A percentile compares a stretch with the other conserved stretches of the same genome.
phyloP scores from a whole-genome alignment of 2,329 filamentous ascomycete species.

The Nigrospora sphaerica region DNA sequence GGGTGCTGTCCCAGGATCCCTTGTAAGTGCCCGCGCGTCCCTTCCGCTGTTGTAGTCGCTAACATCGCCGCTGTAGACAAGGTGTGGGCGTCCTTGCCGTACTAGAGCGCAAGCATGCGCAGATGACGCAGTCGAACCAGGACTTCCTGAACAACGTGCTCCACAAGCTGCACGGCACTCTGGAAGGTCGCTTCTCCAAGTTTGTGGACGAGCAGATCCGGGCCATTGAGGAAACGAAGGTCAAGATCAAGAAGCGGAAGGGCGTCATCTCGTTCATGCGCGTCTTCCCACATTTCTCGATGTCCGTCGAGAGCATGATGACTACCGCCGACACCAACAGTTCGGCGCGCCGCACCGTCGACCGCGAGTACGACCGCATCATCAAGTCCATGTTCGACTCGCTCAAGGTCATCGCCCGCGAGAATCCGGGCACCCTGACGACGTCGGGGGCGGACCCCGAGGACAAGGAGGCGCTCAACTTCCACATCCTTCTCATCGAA shows the following conservation, averaged over 20 bases:
- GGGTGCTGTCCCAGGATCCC: constrained; percentile 73
- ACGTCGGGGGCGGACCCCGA: constrained; percentile 53
- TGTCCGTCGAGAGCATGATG: constrained; percentile 79
- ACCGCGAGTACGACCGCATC: constrained; percentile 81
- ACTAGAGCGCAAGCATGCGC: constrained; percentile 70
- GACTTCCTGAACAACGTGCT: constrained; percentile 78
- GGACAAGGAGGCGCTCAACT: constrained; percentile 95
- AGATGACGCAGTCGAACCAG: constrained; percentile 84
- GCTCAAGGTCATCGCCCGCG: constrained; percentile 83
- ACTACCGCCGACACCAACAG: constrained; percentile 47
- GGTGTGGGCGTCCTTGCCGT: constrained; percentile 79
- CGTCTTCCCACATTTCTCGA: constrained; percentile 82
- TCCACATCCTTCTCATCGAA: constrained; percentile 93
- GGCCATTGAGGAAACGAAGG: constrained; percentile 95
- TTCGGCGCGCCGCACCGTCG: constrained; percentile 67
- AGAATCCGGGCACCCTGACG: constrained; percentile 48
- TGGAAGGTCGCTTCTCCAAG: constrained; percentile 72
- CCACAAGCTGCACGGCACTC: constrained; percentile 68
- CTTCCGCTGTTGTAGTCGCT: constrained; percentile 8
- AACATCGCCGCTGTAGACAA: constrained; percentile 49
- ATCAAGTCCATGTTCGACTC: constrained; percentile 97
- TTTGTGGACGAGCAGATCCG: constrained; percentile 94
- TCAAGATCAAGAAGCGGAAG: constrained; percentile 98
- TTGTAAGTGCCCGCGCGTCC: constrained; percentile 49
- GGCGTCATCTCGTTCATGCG: constrained; percentile 94